Conservation (phyloP, 345 rosid species). For the Durio zibethinus region DNA sequence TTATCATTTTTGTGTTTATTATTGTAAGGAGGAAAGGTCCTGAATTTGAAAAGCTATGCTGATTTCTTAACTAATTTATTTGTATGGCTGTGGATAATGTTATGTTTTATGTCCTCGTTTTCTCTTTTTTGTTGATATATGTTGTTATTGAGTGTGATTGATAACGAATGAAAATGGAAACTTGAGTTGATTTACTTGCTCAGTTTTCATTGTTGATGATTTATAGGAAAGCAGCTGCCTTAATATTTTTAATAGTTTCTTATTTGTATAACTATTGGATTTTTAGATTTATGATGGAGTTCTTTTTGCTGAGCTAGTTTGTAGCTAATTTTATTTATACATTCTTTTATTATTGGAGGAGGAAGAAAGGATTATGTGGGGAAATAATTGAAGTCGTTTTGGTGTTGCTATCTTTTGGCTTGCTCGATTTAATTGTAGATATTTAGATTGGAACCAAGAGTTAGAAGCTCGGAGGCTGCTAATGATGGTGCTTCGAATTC, state of each 20-base stretch:
- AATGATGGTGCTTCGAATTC: constrained; percentile 33
- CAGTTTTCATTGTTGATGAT: not conserved
- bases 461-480: constrained; percentile 24
- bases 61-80: not conserved
- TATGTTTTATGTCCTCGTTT: not conserved
- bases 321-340: not conserved
- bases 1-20: not conserved
- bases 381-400: not conserved
- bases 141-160: not conserved
- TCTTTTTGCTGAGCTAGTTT: not conserved
- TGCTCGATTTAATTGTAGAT: constrained; percentile 3
- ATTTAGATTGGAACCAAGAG: constrained; percentile 68
- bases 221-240: not conserved
- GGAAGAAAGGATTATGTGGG: not conserved
- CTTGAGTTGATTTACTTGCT: not conserved
- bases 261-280: not conserved
- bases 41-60: not conserved
- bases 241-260: not conserved
- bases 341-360: not conserved
- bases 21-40: not conserved
- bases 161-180: not conserved
- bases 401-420: not conserved
- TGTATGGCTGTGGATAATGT: not conserved
- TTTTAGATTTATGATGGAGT: not conserved
- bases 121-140: not conserved